phyloP scores from a whole-genome alignment of 202 grass and related monocot genomes.

The Musa balbisiana region DNA sequence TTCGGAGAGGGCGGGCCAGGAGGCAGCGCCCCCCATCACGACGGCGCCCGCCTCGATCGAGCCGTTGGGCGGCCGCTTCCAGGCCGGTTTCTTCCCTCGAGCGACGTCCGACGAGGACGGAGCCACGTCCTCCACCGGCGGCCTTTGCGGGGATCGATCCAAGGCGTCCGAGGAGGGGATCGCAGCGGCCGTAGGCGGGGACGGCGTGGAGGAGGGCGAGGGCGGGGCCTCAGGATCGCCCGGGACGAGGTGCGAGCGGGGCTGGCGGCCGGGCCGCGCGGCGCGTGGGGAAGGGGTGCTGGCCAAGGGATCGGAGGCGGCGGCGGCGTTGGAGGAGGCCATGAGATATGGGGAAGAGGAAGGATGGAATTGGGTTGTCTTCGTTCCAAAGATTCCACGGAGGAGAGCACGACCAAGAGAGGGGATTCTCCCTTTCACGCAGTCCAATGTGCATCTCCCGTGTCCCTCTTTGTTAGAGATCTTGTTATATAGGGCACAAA shows the following conservation, averaged over 20 bases:
- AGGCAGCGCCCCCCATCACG: conserved; percentile 10
- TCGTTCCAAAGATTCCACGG: no score
- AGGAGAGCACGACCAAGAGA: background rate
- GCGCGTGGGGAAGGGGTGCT: background rate
- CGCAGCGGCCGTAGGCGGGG: background rate
- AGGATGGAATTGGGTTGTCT: background rate
- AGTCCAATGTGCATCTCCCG: background rate
- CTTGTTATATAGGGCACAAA: background rate
- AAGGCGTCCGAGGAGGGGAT: background rate
- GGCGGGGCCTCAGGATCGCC: background rate
- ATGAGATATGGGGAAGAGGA: background rate
- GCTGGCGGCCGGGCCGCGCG: conserved; percentile 39
- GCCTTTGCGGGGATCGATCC: background rate
- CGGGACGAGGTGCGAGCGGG: background rate
- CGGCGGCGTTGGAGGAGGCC: background rate
- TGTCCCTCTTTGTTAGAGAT: background rate
- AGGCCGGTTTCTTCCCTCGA: conserved; percentile 7
- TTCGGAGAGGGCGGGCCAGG: conserved; percentile 25
- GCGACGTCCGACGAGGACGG: background rate
- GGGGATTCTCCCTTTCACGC: background rate
- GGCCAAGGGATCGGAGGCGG: background rate
- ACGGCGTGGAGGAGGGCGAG: background rate
- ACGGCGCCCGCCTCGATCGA: background rate
- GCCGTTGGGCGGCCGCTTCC: conserved; percentile 8
- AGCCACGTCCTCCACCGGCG: background rate